These are phyloP conservation scores for Chloropicon primus DNA, from an alignment of 139 green algal species.

Conservation along the genomic window DNA sequence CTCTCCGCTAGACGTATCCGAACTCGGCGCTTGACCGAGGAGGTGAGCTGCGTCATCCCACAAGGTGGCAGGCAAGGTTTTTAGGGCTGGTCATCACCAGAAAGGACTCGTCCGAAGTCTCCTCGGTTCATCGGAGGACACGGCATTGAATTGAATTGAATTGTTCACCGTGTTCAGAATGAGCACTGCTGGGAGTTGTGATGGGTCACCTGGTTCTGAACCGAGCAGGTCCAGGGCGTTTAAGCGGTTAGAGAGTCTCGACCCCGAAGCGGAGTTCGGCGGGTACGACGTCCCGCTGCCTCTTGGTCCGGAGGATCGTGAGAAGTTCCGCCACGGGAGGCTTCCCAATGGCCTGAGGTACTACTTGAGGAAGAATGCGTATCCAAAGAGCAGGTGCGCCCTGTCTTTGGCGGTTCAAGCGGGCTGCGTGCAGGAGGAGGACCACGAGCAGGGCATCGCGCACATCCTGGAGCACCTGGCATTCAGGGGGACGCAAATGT, in stretches of 20 bases:
- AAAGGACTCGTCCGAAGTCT: too few relatives aligned
- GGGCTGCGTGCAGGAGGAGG: constrained; percentile 46
- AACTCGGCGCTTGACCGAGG: too few relatives aligned
- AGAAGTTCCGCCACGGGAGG: constrained; percentile 15
- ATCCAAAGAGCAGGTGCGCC: constrained; percentile 49
- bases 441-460: constrained; percentile 50
- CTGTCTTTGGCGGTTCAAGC: constrained; percentile 19
- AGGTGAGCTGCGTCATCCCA: too few relatives aligned
- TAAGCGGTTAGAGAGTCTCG: neutral
- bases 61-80: too few relatives aligned
- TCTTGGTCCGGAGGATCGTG: constrained; percentile 21
- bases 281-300: constrained; percentile 8
- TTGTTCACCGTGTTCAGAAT: too few relatives aligned
- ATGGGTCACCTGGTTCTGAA: too few relatives aligned
- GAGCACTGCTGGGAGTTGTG: too few relatives aligned
- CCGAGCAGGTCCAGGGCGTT: neutral
- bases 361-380: constrained; percentile 48
- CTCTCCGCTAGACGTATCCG: too few relatives aligned
- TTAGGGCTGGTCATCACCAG: too few relatives aligned
- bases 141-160: too few relatives aligned
- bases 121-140: too few relatives aligned
- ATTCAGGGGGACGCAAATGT: constrained; percentile 67
- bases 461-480: constrained; percentile 84
- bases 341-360: constrained; percentile 50
- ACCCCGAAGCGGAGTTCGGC: neutral